Evolutionary conservation across 169 alveolate genomes (phyloP), one percentile per base, ranked within the genome.

Genomic region (Cyclospora cayetanensis): DNA sequence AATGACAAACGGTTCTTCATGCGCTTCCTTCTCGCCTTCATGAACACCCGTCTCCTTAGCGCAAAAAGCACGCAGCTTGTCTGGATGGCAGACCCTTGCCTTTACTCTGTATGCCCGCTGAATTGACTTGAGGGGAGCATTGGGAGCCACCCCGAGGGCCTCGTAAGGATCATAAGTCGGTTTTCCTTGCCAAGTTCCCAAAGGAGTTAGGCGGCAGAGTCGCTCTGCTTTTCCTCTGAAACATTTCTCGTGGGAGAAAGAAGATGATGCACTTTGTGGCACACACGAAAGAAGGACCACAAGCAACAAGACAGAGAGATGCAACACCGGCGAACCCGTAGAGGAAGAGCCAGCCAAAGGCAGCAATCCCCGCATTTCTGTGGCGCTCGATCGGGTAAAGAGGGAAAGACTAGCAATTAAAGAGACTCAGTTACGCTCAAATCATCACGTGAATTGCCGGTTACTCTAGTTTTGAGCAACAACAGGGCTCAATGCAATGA

Each of bases 121-220:
- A 66, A 66, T 66, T 2, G 50, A 31, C 7, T 66, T 50, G 11
- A 66, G 18, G 12, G 80, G 35, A 15, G 80, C 80, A 66, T 12
- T 31, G 5, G 80, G 37, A 0, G 43, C 0, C 0, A 66, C 80
- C 4, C 80, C 80, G 4, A 66, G 50, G 0, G 80, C 37, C 18
- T 66, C 80, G 50, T 66, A 66, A 4, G 80, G 80, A 20, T 66
- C 80, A 31, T 66, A 66, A 7, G 50, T 66, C 15, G 50, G 80
- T 50, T 66, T 66, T 0, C 80, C 80, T 20, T 50, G 29, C 43
- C 43, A 27, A 4, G 35, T 7, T 1, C 80, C 80, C 50, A 66
- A 15, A 15, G 80, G 80, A 29, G 80, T 66, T 31, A 66, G 22
- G 37, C 80, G 80, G 50, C 80, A 66, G 80, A 66, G 79, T 7